Conservation (phyloP, 768 basidiomycete genomes). For the Hemileccinum impolitum region DNA sequence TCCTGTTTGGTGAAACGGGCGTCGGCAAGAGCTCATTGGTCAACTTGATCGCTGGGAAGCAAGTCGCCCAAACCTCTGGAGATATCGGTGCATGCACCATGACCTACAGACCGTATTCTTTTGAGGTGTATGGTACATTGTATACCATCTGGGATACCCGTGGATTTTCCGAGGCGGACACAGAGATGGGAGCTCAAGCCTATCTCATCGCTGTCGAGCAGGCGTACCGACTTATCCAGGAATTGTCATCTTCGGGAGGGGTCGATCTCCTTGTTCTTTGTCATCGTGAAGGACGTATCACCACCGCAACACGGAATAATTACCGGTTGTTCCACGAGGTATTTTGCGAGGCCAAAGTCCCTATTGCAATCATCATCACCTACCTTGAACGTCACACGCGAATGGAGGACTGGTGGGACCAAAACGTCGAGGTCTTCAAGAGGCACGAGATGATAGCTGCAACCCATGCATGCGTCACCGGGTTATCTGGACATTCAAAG, state of each 20-base stretch:
- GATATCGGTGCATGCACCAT: not conserved
- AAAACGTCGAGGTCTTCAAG: not conserved
- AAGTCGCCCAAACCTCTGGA: not conserved
- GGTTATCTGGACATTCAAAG: not conserved
- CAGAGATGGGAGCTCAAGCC: not conserved
- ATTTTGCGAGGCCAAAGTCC: not conserved
- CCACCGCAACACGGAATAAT: not conserved
- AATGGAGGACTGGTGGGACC: slow-evolving; percentile 6
- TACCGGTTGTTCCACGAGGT: slow-evolving; percentile 4
- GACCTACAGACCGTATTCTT: not conserved
- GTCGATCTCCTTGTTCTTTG: slow-evolving; percentile 6
- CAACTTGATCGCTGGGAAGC: slow-evolving; percentile 1
- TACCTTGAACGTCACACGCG: not conserved
- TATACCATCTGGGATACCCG: slow-evolving; percentile 5
- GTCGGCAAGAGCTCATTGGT: slow-evolving; percentile 4
- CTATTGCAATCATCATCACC: slow-evolving; percentile 2
- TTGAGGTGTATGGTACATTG: not conserved
- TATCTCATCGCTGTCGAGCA: not conserved
- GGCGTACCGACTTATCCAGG: not conserved
- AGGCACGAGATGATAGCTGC: not conserved
- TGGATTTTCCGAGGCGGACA: not conserved
- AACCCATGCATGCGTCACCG: slow-evolving; percentile 3
- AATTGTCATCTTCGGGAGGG: not conserved
- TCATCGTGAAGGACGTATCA: not conserved
- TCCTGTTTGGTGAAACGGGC: slow-evolving; percentile 1